Evolutionary conservation across 768 basidiomycete species (phyloP).

Genomic region (Amanita muscaria): DNA sequence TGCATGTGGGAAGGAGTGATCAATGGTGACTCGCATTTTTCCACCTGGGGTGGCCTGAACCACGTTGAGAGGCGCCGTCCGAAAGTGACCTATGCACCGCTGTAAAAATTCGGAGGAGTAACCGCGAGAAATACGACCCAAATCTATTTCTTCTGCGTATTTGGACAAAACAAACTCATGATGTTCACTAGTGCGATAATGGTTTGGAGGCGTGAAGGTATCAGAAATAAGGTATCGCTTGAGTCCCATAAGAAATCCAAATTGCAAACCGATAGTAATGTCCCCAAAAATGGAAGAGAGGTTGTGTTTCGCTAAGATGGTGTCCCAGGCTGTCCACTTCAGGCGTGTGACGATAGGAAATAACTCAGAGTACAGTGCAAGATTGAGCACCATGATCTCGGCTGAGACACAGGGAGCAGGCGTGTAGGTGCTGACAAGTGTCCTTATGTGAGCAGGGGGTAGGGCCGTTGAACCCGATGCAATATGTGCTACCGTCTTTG

Average conservation of each 20-base stretch:
- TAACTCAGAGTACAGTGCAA: too few species aligned
- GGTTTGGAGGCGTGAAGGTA: constrained; percentile 13
- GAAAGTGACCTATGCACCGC: constrained; percentile 17
- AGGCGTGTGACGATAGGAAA: too few species aligned
- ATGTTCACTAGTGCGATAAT: constrained; percentile 8
- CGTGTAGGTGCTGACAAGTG: too few species aligned
- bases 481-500: too few species aligned
- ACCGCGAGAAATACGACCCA: constrained; percentile 10
- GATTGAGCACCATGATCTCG: too few species aligned
- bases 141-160: constrained; percentile 11
- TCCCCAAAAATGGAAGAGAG: background rate
- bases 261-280: constrained; percentile 12
- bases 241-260: constrained; percentile 15
- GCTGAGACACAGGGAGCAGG: too few species aligned
- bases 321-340: too few species aligned
- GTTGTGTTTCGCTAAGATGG: too few species aligned
- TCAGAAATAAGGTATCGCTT: constrained; percentile 1
- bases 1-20: too few species aligned
- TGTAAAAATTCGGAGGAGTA: constrained; percentile 11
- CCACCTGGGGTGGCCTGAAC: constrained; percentile 14
- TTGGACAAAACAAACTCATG: constrained; percentile 11
- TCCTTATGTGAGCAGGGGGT: too few species aligned
- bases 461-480: too few species aligned
- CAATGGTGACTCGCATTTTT: constrained; percentile 15
- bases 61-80: too few species aligned